Conservation (phyloP, 176 grass and related monocot species). For the Luzula sylvatica region DNA sequence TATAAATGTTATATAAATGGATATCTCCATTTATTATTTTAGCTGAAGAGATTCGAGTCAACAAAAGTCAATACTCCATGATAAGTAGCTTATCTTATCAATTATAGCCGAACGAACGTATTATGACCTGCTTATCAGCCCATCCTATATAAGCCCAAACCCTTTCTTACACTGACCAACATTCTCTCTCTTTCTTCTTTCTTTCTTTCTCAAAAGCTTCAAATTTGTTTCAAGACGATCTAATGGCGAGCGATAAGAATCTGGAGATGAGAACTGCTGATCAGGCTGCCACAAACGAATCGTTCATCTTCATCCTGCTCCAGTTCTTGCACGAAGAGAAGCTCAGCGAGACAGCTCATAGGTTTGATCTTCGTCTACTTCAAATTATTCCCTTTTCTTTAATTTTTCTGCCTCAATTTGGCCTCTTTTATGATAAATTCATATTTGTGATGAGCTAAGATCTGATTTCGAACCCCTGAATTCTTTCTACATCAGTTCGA, state of each 20-base stretch:
- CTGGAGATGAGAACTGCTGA: background rate
- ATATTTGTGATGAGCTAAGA: too few relatives aligned
- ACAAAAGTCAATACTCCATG: background rate
- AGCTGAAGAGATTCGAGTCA: too few relatives aligned
- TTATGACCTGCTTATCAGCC: background rate
- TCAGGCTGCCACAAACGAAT: background rate
- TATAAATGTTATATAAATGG: background rate
- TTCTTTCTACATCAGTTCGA: too few relatives aligned
- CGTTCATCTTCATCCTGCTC: background rate
- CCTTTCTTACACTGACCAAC: conserved; percentile 3
- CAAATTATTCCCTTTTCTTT: background rate
- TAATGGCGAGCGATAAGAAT: background rate
- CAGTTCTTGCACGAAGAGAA: background rate
- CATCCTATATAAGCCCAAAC: background rate
- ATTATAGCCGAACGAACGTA: too few relatives aligned
- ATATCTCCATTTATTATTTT: background rate
- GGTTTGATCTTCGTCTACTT: background rate
- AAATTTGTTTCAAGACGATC: background rate
- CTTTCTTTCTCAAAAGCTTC: background rate
- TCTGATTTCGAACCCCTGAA: too few relatives aligned
- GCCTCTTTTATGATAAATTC: too few relatives aligned
- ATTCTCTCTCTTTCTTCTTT: background rate
- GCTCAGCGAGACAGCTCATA: conserved; percentile 9
- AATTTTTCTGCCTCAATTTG: too few relatives aligned
- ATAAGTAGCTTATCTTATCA: background rate